Percentiles rank a stretch among this genome's conserved stretches.
These are phyloP conservation scores for Aspergillus aculeatinus DNA, from an alignment of 2,329 filamentous ascomycete genomes.

Conservation along the genomic window DNA sequence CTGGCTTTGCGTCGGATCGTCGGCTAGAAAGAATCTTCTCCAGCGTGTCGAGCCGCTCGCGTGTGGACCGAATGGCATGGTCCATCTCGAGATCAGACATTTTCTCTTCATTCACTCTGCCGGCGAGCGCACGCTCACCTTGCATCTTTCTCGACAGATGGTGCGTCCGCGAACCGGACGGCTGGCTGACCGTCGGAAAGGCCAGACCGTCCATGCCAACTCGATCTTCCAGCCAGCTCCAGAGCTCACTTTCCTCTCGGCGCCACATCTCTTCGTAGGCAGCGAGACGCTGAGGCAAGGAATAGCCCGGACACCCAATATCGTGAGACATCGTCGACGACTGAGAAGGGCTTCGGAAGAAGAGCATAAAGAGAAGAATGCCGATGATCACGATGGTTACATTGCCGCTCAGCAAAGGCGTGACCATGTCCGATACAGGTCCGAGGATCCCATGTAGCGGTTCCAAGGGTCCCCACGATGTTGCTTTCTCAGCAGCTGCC, in stretches of 20 bases:
- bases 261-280: conserved; percentile 95
- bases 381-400: conserved; percentile 73
- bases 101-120: conserved; percentile 60
- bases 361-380: conserved; percentile 70
- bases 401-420: conserved; percentile 72
- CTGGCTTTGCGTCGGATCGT: conserved; percentile 34
- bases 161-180: conserved; percentile 44
- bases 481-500: conserved; percentile 40
- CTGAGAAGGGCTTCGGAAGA: conserved; percentile 57
- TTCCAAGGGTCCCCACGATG: conserved; percentile 78
- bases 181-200: conserved; percentile 34
- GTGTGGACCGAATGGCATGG: conserved; percentile 80
- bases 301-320: conserved; percentile 41
- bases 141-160: conserved; percentile 33
- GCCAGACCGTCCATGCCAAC: conserved; percentile 65
- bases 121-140: conserved; percentile 51
- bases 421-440: conserved; percentile 67
- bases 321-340: conserved; percentile 37
- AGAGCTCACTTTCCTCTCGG: conserved; percentile 80
- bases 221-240: conserved; percentile 90
- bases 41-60: conserved; percentile 76
- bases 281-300: conserved; percentile 65
- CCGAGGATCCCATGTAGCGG: conserved; percentile 69
- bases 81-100: conserved; percentile 74
- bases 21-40: conserved; percentile 69